Conservation (phyloP, 192 early-diverging fungal genomes). For the Radiomyces spectabilis region DNA sequence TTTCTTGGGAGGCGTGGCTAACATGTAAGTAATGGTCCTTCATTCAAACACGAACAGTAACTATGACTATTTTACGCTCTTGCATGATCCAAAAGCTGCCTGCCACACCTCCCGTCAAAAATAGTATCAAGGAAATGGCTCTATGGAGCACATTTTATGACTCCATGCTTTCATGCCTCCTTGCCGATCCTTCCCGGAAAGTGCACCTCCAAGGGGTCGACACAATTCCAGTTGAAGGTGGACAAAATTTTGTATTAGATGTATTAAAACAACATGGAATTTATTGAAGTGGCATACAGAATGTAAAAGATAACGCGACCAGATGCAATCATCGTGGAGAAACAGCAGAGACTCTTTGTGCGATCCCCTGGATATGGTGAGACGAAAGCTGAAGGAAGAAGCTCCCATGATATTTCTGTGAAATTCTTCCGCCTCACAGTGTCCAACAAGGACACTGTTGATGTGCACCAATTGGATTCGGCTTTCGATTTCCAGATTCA, state of each 20-base stretch:
- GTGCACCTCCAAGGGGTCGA: constrained; percentile 12
- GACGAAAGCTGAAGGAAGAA: constrained; percentile 2
- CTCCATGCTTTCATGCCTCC: constrained; percentile 1
- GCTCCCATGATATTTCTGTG: background rate
- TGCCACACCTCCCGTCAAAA: constrained; percentile 4
- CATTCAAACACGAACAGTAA: background rate
- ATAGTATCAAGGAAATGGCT: constrained; percentile 13
- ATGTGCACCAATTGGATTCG: constrained; percentile 4
- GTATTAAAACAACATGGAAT: too few species aligned
- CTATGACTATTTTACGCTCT: background rate
- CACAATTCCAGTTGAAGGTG: constrained; percentile 4
- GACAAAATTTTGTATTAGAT: too few species aligned
- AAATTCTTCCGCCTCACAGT: constrained; percentile 5
- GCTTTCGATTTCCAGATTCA: constrained; percentile 16
- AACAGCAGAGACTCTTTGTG: constrained; percentile 7
- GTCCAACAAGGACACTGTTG: constrained; percentile 19
- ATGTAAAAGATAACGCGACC: too few species aligned
- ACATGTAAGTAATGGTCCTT: background rate
- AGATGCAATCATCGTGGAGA: constrained; percentile 11
- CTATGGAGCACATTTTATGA: constrained; percentile 18
- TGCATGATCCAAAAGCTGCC: constrained; percentile 14
- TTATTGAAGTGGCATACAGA: too few species aligned
- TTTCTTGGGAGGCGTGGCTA: background rate
- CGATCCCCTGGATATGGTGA: constrained; percentile 9
- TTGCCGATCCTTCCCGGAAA: constrained; percentile 9